Evolutionary conservation across 1,284 basidiomycete species (phyloP).

Genomic region (Rhodotorula sp.): DNA sequence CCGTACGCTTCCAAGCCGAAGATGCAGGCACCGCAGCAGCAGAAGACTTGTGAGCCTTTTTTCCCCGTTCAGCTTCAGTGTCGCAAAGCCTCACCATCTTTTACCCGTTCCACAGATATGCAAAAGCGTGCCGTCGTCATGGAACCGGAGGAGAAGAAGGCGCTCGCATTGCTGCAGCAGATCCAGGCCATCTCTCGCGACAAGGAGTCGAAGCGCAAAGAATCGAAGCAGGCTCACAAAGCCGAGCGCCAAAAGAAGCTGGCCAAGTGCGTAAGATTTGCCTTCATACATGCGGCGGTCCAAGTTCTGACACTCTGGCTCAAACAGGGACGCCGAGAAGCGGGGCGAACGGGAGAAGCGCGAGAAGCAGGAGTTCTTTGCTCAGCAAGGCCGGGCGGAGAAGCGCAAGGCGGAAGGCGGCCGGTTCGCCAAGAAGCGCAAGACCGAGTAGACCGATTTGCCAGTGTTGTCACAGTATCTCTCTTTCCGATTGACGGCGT

Average conservation of each 20-base stretch:
- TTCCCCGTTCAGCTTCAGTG: background rate
- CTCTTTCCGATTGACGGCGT: background rate
- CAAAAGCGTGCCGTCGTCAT: constrained; percentile 91
- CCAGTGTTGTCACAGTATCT: background rate
- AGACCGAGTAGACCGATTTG: constrained; percentile 6
- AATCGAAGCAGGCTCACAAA: constrained; percentile 29
- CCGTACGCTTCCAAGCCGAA: constrained; percentile 94
- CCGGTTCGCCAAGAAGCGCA: constrained; percentile 27
- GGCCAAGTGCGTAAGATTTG: constrained; percentile 9
- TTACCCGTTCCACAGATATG: constrained; percentile 58
- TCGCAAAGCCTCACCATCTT: background rate
- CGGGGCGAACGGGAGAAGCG: constrained; percentile 31
- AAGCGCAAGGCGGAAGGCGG: constrained; percentile 28
- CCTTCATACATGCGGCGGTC: no score
- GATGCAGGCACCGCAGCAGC: constrained; percentile 68
- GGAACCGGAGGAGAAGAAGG: constrained; percentile 91
- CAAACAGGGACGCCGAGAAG: constrained; percentile 22
- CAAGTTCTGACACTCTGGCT: background rate
- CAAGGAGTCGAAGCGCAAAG: constrained; percentile 67
- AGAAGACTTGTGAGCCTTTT: constrained; percentile 57
- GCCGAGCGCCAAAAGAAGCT: constrained; percentile 27
- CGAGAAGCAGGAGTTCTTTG: constrained; percentile 33
- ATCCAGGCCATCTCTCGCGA: constrained; percentile 89
- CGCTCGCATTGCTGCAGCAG: constrained; percentile 89
- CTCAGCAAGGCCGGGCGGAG: constrained; percentile 23